Conservation (phyloP, 2,329 filamentous ascomycete species). For the Herpotrichia juniperi region DNA sequence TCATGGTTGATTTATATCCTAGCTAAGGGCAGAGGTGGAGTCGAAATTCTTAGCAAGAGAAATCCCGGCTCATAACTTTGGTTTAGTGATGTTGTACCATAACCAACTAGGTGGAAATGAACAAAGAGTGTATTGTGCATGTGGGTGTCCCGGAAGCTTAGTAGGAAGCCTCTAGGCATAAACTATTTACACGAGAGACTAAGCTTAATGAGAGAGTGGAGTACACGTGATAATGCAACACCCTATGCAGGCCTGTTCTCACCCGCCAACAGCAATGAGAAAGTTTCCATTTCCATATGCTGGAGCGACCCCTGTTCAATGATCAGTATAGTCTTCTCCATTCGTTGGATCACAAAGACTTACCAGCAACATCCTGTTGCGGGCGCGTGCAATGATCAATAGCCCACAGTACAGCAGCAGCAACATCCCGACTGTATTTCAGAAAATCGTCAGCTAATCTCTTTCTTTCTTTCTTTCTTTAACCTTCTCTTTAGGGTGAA, state of each 20-base stretch:
- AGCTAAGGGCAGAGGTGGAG: too few relatives aligned
- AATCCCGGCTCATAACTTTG: too few relatives aligned
- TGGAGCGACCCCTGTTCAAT: background rate
- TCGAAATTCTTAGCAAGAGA: too few relatives aligned
- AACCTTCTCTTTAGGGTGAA: background rate
- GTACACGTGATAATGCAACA: too few relatives aligned
- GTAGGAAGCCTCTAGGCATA: too few relatives aligned
- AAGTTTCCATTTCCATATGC: background rate
- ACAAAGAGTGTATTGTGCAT: too few relatives aligned
- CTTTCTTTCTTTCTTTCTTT: background rate
- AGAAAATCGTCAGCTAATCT: background rate
- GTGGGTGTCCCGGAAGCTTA: too few relatives aligned
- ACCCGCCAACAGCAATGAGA: background rate
- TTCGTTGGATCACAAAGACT: constrained; percentile 1
- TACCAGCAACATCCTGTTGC: constrained; percentile 5
- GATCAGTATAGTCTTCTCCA: background rate
- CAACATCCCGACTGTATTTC: constrained; percentile 8
- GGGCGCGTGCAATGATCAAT: constrained; percentile 13
- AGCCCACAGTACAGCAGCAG: constrained; percentile 10
- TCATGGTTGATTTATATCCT: too few relatives aligned
- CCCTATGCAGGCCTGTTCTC: constrained; percentile 19
- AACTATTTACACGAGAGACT: too few relatives aligned
- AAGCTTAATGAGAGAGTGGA: too few relatives aligned
- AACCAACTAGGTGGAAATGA: too few relatives aligned
- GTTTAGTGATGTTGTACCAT: too few relatives aligned